These are phyloP conservation scores for Epichloe festucae DNA, from an alignment of 2,329 filamentous ascomycete genomes.

Conservation along the genomic window DNA sequence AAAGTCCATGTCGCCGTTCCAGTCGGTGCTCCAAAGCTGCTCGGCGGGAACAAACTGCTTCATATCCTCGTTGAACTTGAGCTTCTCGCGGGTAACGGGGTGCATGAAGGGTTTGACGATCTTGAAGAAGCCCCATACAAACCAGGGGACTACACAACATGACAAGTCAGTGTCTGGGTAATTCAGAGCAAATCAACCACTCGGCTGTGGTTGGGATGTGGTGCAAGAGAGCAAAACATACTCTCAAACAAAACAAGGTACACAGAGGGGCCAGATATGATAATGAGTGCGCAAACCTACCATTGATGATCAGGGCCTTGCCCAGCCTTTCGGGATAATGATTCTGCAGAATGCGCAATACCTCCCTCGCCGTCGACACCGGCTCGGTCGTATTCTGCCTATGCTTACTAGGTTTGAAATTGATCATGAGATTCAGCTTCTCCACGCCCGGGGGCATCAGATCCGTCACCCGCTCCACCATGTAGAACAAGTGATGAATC, in stretches of 20 bases:
- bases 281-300: constrained; percentile 31
- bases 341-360: constrained; percentile 82
- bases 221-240: not conserved
- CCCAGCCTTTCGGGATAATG: constrained; percentile 93
- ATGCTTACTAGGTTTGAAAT: constrained; percentile 71
- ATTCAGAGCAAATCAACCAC: not conserved
- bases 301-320: constrained; percentile 76
- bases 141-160: constrained; percentile 58
- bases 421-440: constrained; percentile 74
- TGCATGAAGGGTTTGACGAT: constrained; percentile 94
- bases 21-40: constrained; percentile 69
- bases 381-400: constrained; percentile 62
- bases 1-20: constrained; percentile 70
- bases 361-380: constrained; percentile 67
- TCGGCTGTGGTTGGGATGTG: not conserved
- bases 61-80: constrained; percentile 95
- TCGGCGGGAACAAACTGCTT: constrained; percentile 64
- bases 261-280: not conserved
- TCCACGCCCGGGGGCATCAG: constrained; percentile 85
- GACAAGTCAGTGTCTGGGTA: not conserved
- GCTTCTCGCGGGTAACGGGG: constrained; percentile 81
- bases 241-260: not conserved
- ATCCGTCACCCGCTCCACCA: constrained; percentile 83
- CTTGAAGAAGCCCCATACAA: constrained; percentile 91
- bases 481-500: constrained; percentile 88